phyloP scores from a whole-genome alignment of 2,329 filamentous ascomycete genomes.

The Botrytis pseudocinerea region DNA sequence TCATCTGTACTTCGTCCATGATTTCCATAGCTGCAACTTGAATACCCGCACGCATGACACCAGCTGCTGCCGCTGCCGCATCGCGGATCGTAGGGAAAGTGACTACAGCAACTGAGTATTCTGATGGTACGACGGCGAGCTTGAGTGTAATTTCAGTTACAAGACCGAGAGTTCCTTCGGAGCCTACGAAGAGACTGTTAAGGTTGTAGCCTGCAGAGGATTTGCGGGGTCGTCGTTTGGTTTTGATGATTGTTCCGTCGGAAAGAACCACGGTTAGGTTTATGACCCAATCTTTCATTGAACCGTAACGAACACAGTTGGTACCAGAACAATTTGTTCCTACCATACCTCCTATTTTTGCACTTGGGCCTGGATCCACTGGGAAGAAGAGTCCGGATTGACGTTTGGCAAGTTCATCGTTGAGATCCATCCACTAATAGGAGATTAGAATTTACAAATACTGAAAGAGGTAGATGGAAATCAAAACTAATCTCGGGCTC shows the following conservation, averaged over 20 bases:
- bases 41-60: conserved; percentile 65
- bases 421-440: conserved; percentile 76
- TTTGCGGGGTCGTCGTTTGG: conserved; percentile 73
- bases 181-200: conserved; percentile 76
- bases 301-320: conserved; percentile 78
- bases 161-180: conserved; percentile 77
- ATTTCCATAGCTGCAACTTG: conserved; percentile 58
- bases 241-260: conserved; percentile 78
- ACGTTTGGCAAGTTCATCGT: conserved; percentile 67
- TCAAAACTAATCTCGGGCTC: not conserved
- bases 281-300: conserved; percentile 87
- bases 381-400: conserved; percentile 83
- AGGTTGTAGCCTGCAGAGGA: conserved; percentile 83
- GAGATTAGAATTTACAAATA: not conserved
- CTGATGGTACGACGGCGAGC: conserved; percentile 72
- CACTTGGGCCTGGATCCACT: conserved; percentile 71
- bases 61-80: conserved; percentile 71
- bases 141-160: conserved; percentile 84
- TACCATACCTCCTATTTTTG: conserved; percentile 81
- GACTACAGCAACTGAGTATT: conserved; percentile 76
- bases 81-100: conserved; percentile 76
- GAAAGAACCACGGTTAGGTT: conserved; percentile 79
- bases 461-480: not conserved
- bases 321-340: conserved; percentile 78
- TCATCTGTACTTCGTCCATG: conserved; percentile 88